These are phyloP conservation scores for Backusella psychrophila DNA, from an alignment of 192 early-diverging fungal genomes.

Conservation along the genomic window DNA sequence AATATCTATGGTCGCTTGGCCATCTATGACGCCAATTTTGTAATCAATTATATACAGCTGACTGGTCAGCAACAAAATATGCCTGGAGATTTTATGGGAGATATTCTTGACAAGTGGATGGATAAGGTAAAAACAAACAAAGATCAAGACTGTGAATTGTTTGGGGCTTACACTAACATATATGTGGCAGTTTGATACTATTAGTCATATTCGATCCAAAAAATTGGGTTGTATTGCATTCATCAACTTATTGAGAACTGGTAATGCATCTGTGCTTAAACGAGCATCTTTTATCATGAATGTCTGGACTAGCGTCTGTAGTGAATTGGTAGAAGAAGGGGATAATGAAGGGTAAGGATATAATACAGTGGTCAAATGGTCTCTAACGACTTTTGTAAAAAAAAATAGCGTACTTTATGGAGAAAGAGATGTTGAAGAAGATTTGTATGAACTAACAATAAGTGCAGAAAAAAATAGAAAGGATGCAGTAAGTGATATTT, in stretches of 20 bases:
- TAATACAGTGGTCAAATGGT: not conserved
- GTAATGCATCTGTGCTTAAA: conserved; percentile 43
- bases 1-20: conserved; percentile 59
- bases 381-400: not conserved
- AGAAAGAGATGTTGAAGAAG: conserved; percentile 45
- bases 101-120: conserved; percentile 57
- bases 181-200: conserved; percentile 64
- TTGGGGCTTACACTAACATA: not conserved
- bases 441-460: conserved; percentile 42
- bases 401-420: conserved; percentile 49
- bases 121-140: conserved; percentile 54
- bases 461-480: conserved; percentile 53
- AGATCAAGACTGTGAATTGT: not conserved
- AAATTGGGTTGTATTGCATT: conserved; percentile 66
- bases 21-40: conserved; percentile 53
- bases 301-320: conserved; percentile 60
- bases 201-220: conserved; percentile 64
- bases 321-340: conserved; percentile 56
- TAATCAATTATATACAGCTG: conserved; percentile 47
- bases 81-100: conserved; percentile 42
- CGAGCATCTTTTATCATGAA: conserved; percentile 51
- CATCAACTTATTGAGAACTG: conserved; percentile 52
- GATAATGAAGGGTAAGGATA: conserved; percentile 54
- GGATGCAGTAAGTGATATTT: conserved; percentile 27
- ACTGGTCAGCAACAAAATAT: conserved; percentile 45